Evolutionary conservation across 352 stramenopile genomes (phyloP).

Genomic region (Blastocystis sp.): DNA sequence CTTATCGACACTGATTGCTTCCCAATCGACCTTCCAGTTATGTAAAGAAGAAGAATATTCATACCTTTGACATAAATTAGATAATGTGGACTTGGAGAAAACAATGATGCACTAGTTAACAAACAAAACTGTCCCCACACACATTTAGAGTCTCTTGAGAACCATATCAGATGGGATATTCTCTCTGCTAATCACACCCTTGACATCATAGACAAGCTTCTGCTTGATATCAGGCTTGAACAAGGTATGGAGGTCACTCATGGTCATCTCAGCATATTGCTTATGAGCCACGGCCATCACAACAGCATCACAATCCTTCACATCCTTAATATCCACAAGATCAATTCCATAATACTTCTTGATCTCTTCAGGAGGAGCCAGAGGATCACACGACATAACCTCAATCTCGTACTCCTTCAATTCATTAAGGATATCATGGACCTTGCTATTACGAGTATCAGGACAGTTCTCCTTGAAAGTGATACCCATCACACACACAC

Average conservation of each 20-base stretch:
- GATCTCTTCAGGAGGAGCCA: background rate
- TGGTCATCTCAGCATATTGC: background rate
- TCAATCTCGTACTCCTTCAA: constrained; percentile 45
- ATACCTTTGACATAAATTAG: too few species aligned
- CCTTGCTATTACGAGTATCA: constrained; percentile 48
- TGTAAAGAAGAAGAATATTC: too few species aligned
- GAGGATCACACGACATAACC: constrained; percentile 29
- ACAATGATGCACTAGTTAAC: background rate
- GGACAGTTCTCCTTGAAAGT: constrained; percentile 57
- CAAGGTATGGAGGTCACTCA: background rate
- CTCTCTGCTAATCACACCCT: background rate
- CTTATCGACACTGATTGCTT: background rate
- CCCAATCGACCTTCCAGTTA: background rate
- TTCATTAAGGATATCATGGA: constrained; percentile 42
- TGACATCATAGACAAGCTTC: constrained; percentile 22
- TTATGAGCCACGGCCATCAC: background rate
- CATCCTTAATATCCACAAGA: background rate
- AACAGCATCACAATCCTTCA: constrained; percentile 3
- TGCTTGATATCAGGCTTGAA: background rate
- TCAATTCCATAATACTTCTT: constrained; percentile 46
- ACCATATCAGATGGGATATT: background rate
- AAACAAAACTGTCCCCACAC: background rate
- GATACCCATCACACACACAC: constrained; percentile 9
- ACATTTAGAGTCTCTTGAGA: constrained; percentile 2
- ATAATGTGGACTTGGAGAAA: too few species aligned